These are phyloP conservation scores for Bacterosira constricta DNA, from an alignment of 108 stramenopile genomes.

Conservation along the genomic window DNA sequence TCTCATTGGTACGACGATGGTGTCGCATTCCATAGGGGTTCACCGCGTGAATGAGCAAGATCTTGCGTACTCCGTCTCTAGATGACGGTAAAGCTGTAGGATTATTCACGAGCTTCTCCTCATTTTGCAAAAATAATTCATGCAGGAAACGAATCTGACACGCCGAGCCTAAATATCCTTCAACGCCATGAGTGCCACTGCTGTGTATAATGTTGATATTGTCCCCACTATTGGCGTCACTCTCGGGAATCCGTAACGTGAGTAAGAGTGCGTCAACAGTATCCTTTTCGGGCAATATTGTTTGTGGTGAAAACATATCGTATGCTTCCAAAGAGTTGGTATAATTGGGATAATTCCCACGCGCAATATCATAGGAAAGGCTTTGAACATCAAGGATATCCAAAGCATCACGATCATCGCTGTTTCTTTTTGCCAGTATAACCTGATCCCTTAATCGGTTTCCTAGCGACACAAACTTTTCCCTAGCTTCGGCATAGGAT, in stretches of 20 bases:
- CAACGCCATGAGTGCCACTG: slow-evolving; percentile 80
- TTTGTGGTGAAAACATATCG: background rate
- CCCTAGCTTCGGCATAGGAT: slow-evolving; percentile 40
- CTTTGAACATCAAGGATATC: slow-evolving; percentile 31
- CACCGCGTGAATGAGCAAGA: slow-evolving; percentile 81
- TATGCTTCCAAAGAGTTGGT: background rate
- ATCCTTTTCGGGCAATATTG: slow-evolving; percentile 29
- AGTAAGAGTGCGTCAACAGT: slow-evolving; percentile 41
- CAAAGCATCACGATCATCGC: background rate
- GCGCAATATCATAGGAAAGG: slow-evolving; percentile 35
- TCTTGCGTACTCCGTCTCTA: slow-evolving; percentile 37
- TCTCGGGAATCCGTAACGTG: slow-evolving; percentile 7
- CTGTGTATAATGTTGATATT: slow-evolving; percentile 59
- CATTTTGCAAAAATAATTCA: slow-evolving; percentile 30
- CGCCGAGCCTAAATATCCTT: slow-evolving; percentile 84
- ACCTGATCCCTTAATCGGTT: slow-evolving; percentile 33
- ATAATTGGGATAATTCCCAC: slow-evolving; percentile 13
- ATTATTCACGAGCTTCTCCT: slow-evolving; percentile 2
- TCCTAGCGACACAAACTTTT: slow-evolving; percentile 46
- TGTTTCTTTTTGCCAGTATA: background rate
- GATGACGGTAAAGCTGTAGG: background rate
- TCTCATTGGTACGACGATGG: slow-evolving; percentile 76
- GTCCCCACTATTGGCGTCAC: background rate
- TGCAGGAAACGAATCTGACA: slow-evolving; percentile 71
- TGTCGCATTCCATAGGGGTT: slow-evolving; percentile 85